Conservation (phyloP, 495 filamentous ascomycete species). For the Alectoria sarmentosa region DNA sequence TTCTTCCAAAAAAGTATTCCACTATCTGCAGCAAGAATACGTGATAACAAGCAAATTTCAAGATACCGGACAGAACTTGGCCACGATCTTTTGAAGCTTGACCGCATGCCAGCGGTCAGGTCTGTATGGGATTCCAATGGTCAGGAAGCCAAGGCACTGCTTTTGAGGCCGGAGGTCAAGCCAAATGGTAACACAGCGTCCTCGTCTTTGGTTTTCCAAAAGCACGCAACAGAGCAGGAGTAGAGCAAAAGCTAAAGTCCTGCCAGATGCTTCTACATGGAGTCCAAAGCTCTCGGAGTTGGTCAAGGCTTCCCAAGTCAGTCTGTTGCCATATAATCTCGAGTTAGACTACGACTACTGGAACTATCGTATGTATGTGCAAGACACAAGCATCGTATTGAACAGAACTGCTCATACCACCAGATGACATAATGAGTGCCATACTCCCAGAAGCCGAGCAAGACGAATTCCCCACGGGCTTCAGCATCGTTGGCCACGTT, state of each 20-base stretch:
- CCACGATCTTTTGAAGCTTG: slow-evolving; percentile 53
- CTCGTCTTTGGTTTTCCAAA: slow-evolving; percentile 14
- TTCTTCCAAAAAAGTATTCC: slow-evolving; percentile 72
- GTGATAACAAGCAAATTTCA: slow-evolving; percentile 63
- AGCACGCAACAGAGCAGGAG: not conserved
- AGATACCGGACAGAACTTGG: slow-evolving; percentile 55
- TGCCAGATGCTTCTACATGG: slow-evolving; percentile 66
- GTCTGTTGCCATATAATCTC: slow-evolving; percentile 66
- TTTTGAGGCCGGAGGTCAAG: slow-evolving; percentile 64
- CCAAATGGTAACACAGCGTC: slow-evolving; percentile 49
- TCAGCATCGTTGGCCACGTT: slow-evolving; percentile 82
- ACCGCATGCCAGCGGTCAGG: slow-evolving; percentile 49
- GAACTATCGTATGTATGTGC: slow-evolving; percentile 58
- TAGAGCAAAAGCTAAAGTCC: not conserved
- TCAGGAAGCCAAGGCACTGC: slow-evolving; percentile 57
- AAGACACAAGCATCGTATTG: not conserved
- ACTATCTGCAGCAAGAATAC: slow-evolving; percentile 70
- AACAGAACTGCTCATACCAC: slow-evolving; percentile 10
- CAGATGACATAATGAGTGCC: slow-evolving; percentile 69
- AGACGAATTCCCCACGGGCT: slow-evolving; percentile 72
- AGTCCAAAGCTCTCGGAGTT: slow-evolving; percentile 59
- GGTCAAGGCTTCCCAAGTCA: slow-evolving; percentile 56
- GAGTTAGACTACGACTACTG: slow-evolving; percentile 77
- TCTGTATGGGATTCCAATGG: slow-evolving; percentile 38
- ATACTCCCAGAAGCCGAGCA: slow-evolving; percentile 64